These are phyloP conservation scores for Desmodesmus armatus DNA, from an alignment of 139 green algal genomes.

Conservation along the genomic window DNA sequence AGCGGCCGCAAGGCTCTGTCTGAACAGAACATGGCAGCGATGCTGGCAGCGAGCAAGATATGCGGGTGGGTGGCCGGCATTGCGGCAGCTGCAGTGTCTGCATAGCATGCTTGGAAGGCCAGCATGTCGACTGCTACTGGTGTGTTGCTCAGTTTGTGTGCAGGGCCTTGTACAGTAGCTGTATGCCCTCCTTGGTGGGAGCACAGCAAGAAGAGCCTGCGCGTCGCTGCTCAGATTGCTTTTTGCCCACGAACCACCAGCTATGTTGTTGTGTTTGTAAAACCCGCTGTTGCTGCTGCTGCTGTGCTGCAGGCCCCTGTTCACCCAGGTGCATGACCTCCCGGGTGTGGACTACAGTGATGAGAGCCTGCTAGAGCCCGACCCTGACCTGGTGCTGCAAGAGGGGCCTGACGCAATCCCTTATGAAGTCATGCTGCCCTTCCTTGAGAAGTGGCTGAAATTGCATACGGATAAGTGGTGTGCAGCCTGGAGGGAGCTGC, in stretches of 20 bases:
- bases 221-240: not conserved
- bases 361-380: not conserved
- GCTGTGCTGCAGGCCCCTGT: constrained; percentile 14
- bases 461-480: not conserved
- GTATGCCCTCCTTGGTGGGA: not conserved
- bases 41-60: no score
- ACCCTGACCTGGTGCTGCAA: constrained; percentile 28
- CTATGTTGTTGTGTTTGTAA: no score
- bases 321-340: not conserved
- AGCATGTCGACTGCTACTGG: no score
- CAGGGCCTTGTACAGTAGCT: no score
- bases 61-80: no score
- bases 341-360: constrained; percentile 2
- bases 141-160: no score
- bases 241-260: no score
- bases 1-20: not conserved
- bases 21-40: not conserved
- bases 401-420: not conserved
- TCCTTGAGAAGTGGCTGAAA: not conserved
- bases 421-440: not conserved
- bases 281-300: not conserved
- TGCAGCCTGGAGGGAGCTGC: not conserved
- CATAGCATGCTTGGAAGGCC: no score
- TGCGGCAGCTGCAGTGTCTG: no score
- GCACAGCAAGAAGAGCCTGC: not conserved